Base-by-base conservation (phyloP, 495 filamentous ascomycete genomes). In the Penicillium coffeae region DNA sequence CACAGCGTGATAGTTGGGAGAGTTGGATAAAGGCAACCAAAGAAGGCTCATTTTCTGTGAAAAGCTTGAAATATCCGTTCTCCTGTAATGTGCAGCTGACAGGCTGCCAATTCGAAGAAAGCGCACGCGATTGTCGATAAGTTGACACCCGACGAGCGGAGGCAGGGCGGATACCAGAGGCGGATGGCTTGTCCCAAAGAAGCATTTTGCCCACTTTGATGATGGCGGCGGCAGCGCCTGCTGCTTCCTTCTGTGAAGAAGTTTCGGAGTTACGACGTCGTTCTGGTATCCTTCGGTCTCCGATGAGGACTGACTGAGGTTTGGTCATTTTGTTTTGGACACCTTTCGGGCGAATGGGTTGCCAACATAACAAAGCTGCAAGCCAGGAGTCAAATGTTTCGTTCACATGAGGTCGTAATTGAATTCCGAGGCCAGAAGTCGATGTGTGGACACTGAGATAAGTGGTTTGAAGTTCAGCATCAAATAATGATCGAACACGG, bases 131-230 rank as follows among this genome's bases (percentile, higher is more conserved):
- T 48, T 81, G 75, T 48, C 75, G 69, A 54, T 81, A 80, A 4
- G 76, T 79, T 13, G 78, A 71, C 44, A 73, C 60, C 19, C 73
- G 71, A 27, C 66, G 67, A 10, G 58, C 57, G 21, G 72, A 70
- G 27, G 60, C 58, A 6, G 73, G 64, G 33, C 69, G 64, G 46
- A 66, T 62, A 12, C 73, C 71, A 38, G 70, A 69, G 16, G 70
- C 64, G 39, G 64, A 69, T 8, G 75, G 68, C 34, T 72, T 70
- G 61, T 96, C 86, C 91, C 91, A 97, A 25, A 91, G 79, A 53
- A 91, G 80, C 73, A 97, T 86, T 62, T 90, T 95, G 34, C 90
- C 94, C 42, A 96, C 88, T 63, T 99, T 99, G 70, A 97, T 99
- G 50, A 97, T 95, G 30, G 90, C 82, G 10, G 83, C 80, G 2